Evolutionary conservation across 352 stramenopile species (phyloP).

Genomic region (Aphanomyces invadans): DNA sequence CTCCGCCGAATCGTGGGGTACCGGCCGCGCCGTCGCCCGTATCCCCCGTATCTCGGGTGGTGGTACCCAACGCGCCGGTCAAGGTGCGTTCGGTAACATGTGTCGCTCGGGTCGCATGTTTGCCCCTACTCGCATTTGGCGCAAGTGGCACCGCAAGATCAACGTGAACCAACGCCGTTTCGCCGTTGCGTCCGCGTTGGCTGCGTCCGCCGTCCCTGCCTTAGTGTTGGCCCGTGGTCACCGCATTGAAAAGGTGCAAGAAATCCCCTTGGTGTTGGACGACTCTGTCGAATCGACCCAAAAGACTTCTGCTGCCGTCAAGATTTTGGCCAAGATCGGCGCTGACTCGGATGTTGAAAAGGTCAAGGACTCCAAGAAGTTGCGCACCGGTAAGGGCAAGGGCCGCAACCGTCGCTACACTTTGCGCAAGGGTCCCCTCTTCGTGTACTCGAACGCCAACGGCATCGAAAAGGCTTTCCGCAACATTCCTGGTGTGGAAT

Average conservation of each 20-base stretch:
- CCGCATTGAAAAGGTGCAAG: conserved; percentile 94
- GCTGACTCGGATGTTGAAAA: conserved; percentile 95
- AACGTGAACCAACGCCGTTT: conserved; percentile 98
- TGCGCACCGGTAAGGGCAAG: conserved; percentile 98
- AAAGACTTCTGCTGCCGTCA: conserved; percentile 95
- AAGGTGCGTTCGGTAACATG: conserved; percentile 99
- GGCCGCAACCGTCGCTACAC: conserved; percentile 97
- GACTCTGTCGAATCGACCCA: conserved; percentile 85
- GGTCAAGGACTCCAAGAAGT: conserved; percentile 96
- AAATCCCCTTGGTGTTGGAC: conserved; percentile 97
- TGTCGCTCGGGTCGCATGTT: conserved; percentile 98
- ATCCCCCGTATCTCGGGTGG: conserved; percentile 98
- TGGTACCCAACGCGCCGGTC: conserved; percentile 95
- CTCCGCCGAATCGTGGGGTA: conserved; percentile 98
- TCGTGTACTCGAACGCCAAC: conserved; percentile 94
- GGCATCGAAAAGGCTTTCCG: conserved; percentile 93
- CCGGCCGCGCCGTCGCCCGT: conserved; percentile 97
- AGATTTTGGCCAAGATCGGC: conserved; percentile 92
- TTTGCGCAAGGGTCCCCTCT: conserved; percentile 91
- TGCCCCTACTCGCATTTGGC: conserved; percentile 97
- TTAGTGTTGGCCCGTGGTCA: conserved; percentile 98
- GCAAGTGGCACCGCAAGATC: conserved; percentile 98
- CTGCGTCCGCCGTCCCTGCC: conserved; percentile 93
- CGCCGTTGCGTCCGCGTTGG: conserved; percentile 95
- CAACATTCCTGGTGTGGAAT: conserved; percentile 97